phyloP scores from a whole-genome alignment of 495 filamentous ascomycete species.

The Aspergillus haitiensis region DNA sequence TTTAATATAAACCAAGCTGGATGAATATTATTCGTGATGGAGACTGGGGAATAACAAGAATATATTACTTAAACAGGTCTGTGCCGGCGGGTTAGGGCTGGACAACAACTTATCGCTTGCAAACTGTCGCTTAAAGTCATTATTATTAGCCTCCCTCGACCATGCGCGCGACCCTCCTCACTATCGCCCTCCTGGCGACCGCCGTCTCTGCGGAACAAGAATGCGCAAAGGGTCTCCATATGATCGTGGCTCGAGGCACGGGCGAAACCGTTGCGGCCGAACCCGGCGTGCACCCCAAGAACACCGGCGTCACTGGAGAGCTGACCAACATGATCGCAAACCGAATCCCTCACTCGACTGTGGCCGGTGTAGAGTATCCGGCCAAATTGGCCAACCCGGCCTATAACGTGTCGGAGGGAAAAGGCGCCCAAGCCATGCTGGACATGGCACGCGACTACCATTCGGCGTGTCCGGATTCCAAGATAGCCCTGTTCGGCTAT shows the following conservation, averaged over 20 bases:
- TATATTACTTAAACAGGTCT: no score
- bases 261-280: not conserved
- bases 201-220: not conserved
- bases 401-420: not conserved
- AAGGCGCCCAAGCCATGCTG: not conserved
- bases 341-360: not conserved
- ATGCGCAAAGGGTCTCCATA: not conserved
- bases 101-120: no score
- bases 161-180: not conserved
- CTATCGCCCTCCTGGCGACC: not conserved
- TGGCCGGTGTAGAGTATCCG: not conserved
- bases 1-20: no score
- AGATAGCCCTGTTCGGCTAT: not conserved
- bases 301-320: not conserved
- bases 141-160: not conserved
- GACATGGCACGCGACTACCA: not conserved
- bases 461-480: not conserved
- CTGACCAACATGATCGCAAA: not conserved
- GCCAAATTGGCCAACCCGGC: not conserved
- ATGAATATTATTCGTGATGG: no score
- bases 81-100: no score
- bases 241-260: not conserved
- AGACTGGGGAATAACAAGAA: no score
- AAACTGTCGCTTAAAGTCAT: no score
- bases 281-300: not conserved